Base-by-base conservation (phyloP, 306 rosid species). In the Lablab purpureus region DNA sequence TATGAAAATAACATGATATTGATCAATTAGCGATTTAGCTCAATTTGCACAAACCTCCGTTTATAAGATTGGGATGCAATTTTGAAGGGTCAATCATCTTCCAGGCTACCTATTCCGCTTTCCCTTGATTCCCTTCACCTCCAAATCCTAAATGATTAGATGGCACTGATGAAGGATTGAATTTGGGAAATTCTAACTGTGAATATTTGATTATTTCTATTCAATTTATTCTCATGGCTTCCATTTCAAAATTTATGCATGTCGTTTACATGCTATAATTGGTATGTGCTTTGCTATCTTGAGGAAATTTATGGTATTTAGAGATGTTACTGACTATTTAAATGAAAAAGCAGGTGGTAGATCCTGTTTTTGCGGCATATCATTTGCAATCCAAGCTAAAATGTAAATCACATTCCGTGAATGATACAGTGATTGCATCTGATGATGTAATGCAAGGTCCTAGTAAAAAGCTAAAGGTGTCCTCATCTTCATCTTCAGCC, bases 321-420 rank as follows among this genome's bases (percentile, higher is more conserved):
- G 80, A 71, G 64, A 43, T 52, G 63, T 73, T 75, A 59, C n/a
- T 85, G 73, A 80, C 75, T 82, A 17, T 77, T 43, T 15, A 49
- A 68, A 67, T 59, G n/a, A 49, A 59, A 77, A 73, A 78, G 84
- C 92, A 94, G 97, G 87, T 91, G 88, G 85, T 89, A 37, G 90
- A 87, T 65, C 93, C 95, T n/a, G 90, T 88, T 77, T 49, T 86
- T 58, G 78, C 85, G 47, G 45, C 84, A 28, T 67, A 49, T 51
- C 69, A 5, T 82, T 77, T 92, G 85, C 85, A 80, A 52, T 79
- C 85, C 14, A 66, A 56, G 59, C 74, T 87, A 72, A 91, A 77
- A 82, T 60, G 76, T 72, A 85, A 78, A 85, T 86, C 54, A 37
- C 49, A 65, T 77, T 55, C 77, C 17, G 41, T 79, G 28, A 81